Conservation (phyloP, 306 rosid species). For the Lathyrus sativus region DNA sequence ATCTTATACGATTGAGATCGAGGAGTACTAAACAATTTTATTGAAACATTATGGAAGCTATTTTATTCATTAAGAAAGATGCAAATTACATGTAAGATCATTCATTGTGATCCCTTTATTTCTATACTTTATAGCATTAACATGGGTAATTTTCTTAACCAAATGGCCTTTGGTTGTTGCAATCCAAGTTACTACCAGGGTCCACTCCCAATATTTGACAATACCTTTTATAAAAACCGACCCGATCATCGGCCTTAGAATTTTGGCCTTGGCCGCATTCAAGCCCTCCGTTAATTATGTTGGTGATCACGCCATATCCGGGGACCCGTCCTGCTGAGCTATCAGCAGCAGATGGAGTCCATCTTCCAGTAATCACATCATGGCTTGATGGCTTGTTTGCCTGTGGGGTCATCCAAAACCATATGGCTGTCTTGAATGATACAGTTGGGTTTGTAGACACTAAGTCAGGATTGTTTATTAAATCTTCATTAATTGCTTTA, state of each 20-base stretch:
- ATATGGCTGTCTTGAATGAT: slow-evolving; percentile 66
- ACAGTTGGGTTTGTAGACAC: slow-evolving; percentile 50
- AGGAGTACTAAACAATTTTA: neutral
- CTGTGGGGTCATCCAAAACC: slow-evolving; percentile 86
- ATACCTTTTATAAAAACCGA: slow-evolving; percentile 42
- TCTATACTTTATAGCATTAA: neutral
- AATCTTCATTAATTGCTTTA: slow-evolving; percentile 36
- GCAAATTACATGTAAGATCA: neutral
- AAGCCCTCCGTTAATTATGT: slow-evolving; percentile 40
- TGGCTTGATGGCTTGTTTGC: slow-evolving; percentile 72
- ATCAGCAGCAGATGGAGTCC: slow-evolving; percentile 58
- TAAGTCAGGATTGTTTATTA: slow-evolving; percentile 55
- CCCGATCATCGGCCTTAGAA: slow-evolving; percentile 20
- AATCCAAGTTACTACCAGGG: slow-evolving; percentile 44
- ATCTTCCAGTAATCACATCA: slow-evolving; percentile 51
- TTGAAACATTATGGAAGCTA: neutral
- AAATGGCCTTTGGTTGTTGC: slow-evolving; percentile 46
- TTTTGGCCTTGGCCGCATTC: slow-evolving; percentile 44
- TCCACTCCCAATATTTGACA: slow-evolving; percentile 40
- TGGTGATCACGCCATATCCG: slow-evolving; percentile 49
- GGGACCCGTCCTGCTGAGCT: slow-evolving; percentile 35
- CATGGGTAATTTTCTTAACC: neutral
- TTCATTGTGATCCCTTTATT: slow-evolving; percentile 26
- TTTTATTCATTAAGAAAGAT: neutral
- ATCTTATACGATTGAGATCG: no score